These are phyloP conservation scores for Geotrichum reessii DNA, from an alignment of 1,139 yeast genomes.

Conservation along the genomic window DNA sequence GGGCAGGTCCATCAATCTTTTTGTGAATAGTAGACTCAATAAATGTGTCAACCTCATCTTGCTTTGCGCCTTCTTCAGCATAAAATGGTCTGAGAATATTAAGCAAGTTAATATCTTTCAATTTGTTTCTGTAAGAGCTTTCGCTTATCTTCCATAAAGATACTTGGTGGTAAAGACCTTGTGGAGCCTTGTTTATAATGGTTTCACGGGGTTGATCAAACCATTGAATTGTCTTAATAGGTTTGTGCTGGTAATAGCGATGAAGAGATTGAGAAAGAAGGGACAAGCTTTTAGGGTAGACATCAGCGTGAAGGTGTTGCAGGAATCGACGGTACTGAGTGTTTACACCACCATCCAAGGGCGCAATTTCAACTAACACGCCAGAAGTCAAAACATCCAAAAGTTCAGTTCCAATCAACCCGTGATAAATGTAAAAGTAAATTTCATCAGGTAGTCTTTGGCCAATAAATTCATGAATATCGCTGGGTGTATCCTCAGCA, in stretches of 20 bases:
- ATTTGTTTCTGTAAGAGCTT: constrained; percentile 6
- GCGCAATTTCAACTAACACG: constrained; percentile 56
- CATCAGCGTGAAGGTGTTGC: constrained; percentile 41
- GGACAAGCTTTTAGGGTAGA: constrained; percentile 58
- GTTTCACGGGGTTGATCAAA: constrained; percentile 41
- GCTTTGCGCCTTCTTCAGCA: constrained; percentile 8
- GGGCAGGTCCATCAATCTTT: constrained; percentile 5
- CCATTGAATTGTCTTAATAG: constrained; percentile 45
- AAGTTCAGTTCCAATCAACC: constrained; percentile 60
- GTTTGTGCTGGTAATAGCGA: constrained; percentile 80
- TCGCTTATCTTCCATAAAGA: constrained; percentile 25
- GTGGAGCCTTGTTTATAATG: constrained; percentile 23
- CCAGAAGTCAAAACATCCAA: constrained; percentile 68
- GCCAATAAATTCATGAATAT: constrained; percentile 76
- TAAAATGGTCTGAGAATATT: constrained; percentile 11
- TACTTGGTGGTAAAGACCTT: constrained; percentile 24
- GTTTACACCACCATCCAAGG: constrained; percentile 60
- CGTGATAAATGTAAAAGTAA: constrained; percentile 74
- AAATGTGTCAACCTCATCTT: constrained; percentile 7
- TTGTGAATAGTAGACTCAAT: constrained; percentile 13
- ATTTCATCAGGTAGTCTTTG: constrained; percentile 85
- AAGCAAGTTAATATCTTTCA: constrained; percentile 7
- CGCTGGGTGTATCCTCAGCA: constrained; percentile 55
- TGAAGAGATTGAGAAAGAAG: constrained; percentile 68
- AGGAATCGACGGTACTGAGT: constrained; percentile 56